Base-by-base conservation (phyloP, 306 rosid species). In the Fragaria iinumae region DNA sequence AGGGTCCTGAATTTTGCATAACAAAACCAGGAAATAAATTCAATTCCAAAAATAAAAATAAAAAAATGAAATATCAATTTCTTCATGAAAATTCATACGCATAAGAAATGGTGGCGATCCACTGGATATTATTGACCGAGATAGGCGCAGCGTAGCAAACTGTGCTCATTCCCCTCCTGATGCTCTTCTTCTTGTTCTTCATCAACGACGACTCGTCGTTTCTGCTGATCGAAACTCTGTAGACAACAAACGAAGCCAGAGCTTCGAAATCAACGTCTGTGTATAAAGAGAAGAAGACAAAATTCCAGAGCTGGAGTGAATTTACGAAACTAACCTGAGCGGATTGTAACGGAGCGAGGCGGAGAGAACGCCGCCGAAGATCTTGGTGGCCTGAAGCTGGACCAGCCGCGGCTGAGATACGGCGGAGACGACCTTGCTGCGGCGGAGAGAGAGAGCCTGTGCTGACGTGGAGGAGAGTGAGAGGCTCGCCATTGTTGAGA, bases 21-120 rank as follows among this genome's bases (percentile, higher is more conserved):
- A 66, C 10, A 38, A 44, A 59, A 3, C 3, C 25, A 11, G 2
- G 44, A 9, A 4, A 18, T 8, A 64, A 8, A 7, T 18, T 43
- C 11, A 38, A 21, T 5, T 50, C 25, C 47, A 25, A 43, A 47
- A 69, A 14, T 4, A 17, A 71, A 71, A 2, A 17, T 8, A 5
- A 32, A 32, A 57, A 50, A 14, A 50, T 16, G 18, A 6, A 17
- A 17, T 5, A 20, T 55, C 29, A n/a, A 55, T 20, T 29, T 4
- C 0, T 39, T 11, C 45, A 1, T 17, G 49, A 6, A 39, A 49
- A 12, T n/a, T 14, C 67, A 72, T 29, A 94, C 98, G 79, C 82
- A 63, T 93, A 69, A 73, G 91, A 89, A 77, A 91, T 69, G 62
- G 86, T 32, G 49, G 92, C 82, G 87, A 94, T 79, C 88, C 86